phyloP scores from a whole-genome alignment of 305 asterid genomes.

The Solanum hybrid region DNA sequence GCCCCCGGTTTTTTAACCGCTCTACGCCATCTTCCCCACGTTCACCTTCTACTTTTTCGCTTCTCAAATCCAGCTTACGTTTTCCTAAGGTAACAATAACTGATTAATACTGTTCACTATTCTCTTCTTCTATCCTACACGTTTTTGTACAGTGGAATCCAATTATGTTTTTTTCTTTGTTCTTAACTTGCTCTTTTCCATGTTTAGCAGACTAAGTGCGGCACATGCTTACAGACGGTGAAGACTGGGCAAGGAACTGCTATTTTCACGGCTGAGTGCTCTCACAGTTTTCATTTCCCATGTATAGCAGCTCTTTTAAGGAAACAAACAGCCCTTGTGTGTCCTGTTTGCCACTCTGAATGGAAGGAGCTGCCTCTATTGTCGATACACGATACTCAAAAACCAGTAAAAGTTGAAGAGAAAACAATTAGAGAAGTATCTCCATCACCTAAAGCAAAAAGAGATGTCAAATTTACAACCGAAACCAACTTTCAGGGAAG shows the following conservation, averaged over 20 bases:
- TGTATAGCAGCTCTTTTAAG: conserved; percentile 68
- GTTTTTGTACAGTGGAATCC: conserved; percentile 17
- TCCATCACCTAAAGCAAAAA: conserved; percentile 8
- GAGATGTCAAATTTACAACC: not conserved
- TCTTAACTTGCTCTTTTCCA: not conserved
- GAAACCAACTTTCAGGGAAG: conserved; percentile 13
- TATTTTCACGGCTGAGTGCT: conserved; percentile 94
- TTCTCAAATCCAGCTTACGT: conserved; percentile 60
- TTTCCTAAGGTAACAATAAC: conserved; percentile 39
- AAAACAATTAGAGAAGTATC: conserved; percentile 10
- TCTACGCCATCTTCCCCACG: conserved; percentile 88
- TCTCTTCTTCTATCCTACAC: not conserved
- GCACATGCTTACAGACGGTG: conserved; percentile 57
- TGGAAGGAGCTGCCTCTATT: conserved; percentile 71
- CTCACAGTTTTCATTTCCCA: conserved; percentile 81
- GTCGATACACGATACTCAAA: conserved; percentile 23
- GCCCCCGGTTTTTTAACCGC: conserved; percentile 51
- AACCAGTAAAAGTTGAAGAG: not conserved
- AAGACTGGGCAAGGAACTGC: conserved; percentile 85
- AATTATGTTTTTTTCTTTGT: not conserved
- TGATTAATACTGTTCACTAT: not conserved
- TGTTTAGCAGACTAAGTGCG: conserved; percentile 61
- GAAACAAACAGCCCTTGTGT: conserved; percentile 48
- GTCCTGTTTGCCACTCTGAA: conserved; percentile 60
- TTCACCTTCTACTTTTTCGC: conserved; percentile 70